A percentile compares a stretch with the other conserved stretches of the same genome.
phyloP scores from a whole-genome alignment of 805 yeast species.

The Lipomyces orientalis region DNA sequence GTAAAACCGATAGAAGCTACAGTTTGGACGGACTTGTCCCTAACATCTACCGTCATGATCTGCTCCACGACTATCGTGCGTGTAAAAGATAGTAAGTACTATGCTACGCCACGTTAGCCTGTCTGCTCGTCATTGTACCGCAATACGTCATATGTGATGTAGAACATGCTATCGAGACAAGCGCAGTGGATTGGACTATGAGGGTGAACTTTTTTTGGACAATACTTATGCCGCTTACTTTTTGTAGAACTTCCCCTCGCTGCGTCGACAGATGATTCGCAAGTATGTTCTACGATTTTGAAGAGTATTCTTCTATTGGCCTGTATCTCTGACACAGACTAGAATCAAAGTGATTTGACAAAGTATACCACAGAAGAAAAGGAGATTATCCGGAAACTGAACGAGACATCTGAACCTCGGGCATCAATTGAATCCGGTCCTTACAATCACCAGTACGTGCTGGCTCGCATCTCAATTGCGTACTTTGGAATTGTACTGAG shows the following conservation, averaged over 20 bases:
- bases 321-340: conserved; percentile 42
- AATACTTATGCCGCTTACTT: not conserved
- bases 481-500: not conserved
- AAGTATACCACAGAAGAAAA: conserved; percentile 88
- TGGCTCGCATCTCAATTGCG: not conserved
- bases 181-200: not conserved
- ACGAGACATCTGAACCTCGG: conserved; percentile 77
- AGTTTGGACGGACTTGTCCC: not conserved
- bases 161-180: not conserved
- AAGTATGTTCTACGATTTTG: conserved; percentile 13
- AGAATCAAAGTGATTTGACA: conserved; percentile 56
- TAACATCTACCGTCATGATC: conserved; percentile 26
- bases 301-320: not conserved
- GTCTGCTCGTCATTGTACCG: not conserved
- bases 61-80: conserved; percentile 38
- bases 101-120: not conserved
- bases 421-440: conserved; percentile 82
- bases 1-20: not conserved
- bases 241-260: conserved; percentile 80
- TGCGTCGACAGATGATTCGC: conserved; percentile 83
- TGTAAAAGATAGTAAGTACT: conserved; percentile 32
- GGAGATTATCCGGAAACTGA: conserved; percentile 72
- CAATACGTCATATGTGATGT: conserved; percentile 3
- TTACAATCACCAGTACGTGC: conserved; percentile 63
- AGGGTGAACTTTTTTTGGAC: not conserved